Evolutionary conservation across 129 eudicot genomes (phyloP), one percentile per base, ranked within the genome.

Genomic region (Saposhnikovia divaricata): DNA sequence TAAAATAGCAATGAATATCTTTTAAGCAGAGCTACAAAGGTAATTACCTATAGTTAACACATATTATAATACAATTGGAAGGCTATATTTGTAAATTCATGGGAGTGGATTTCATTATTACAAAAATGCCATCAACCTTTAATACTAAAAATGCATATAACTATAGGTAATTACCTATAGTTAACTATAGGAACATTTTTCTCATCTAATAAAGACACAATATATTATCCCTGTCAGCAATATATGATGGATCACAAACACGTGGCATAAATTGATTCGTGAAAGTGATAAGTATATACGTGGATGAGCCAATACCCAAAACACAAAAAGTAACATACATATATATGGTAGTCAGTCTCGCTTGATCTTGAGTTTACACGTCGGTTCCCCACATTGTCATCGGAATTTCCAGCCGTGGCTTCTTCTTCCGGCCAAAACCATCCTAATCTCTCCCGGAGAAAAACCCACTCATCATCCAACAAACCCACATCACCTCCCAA

Each of bases 331-430:
- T 9, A 0, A 34, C 37, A 34, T 0, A n/a, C 25, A 23, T 21
- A 59, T 0, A 59, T n/a, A n/a, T n/a, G 34, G 8, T 34, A 59
- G 34, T 23, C 66, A 57, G 31, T 61, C 69, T 61, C 28, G 14
- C 2, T 9, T 31, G 74, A 38, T 12, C 6, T 34, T 2, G 4
- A 69, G 28, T 69, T 12, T 34, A 34, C 73, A 23, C 66, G 5
- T 1, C n/a, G 21, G 2, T 5, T 0, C 3, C 25, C 18, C 57
- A 50, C 21, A 48, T 53, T 5, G 9, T 55, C 63, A 48, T 61
- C 38, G 43, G 25, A 82, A 69, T 42, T 42, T 75, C 78, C 83
- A 87, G 86, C 86, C 96, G 96, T 93, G 98, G 98, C 98, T 93
- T 91, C 96, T 75, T 83, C 97, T 77, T 84, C 98, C 86, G 90